Evolutionary conservation across 75 land plant species (phyloP), one percentile per base, ranked within the genome.

Genomic region (Larix kaempferi): DNA sequence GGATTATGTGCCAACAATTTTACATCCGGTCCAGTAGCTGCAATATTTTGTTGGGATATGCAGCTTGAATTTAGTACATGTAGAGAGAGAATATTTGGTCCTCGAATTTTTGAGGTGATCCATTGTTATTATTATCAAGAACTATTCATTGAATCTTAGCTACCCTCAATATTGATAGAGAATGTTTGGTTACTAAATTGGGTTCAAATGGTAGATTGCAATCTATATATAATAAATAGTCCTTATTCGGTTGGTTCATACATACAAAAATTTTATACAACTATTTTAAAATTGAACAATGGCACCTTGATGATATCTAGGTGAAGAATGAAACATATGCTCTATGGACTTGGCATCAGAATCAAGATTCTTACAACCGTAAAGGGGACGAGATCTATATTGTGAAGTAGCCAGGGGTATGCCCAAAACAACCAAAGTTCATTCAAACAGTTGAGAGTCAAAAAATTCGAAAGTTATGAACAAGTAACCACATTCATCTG

Each of bases 1-100:
- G 33, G 33, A 1, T 29, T 90, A 49, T 95, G 98, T 65, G 91
- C 89, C 13, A 83, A 76, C 64, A 95, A 95, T 74, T 95, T 95
- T 76, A 90, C 91, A 22, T 76, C 85, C 56, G 98, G 98, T 26
- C 94, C 93, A 16, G 98, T 95, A 37, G 80, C 85, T 59, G 91
- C 95, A 2, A 89, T 90, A 29, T 92, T 88, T 77, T 95, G 95
- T 79, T 95, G 98, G 98, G 93, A 90, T 66, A 79, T 84, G 55
- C 98, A 95, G 76, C 98, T 95, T 77, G 95, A 92, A 22, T 95
- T 86, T 78, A 95, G 98, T 79, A 95, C 98, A n/a, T 90, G 82
- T 57, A 76, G 95, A 66, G 95, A 95, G 56, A 85, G 84, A 27
- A 95, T 95, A 80, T 95, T 95, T 78, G 98, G 98, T 35, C 98